These are phyloP conservation scores for Aspergillus melleus DNA, from an alignment of 2,329 filamentous ascomycete species.

Conservation along the genomic window DNA sequence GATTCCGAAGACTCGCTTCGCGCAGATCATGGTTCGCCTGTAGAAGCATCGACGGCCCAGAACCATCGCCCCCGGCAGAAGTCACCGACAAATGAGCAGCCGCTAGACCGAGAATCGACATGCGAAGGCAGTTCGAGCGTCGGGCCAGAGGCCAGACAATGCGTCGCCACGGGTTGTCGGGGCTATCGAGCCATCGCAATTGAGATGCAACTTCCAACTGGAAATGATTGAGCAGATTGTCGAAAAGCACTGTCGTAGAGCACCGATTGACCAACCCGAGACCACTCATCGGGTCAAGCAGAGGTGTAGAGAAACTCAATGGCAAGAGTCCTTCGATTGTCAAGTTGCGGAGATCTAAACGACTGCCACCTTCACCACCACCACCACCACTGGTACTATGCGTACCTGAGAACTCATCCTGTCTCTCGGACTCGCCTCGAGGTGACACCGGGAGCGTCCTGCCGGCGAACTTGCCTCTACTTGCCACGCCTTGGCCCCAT, in stretches of 20 bases:
- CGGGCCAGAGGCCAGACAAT: constrained; percentile 22
- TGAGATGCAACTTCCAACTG: constrained; percentile 19
- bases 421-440: not conserved
- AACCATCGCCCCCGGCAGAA: not conserved
- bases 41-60: not conserved
- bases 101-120: constrained; percentile 22
- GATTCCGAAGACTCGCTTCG: constrained; percentile 1
- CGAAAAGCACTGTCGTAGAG: constrained; percentile 4
- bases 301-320: not conserved
- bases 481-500: constrained; percentile 34
- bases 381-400: too few relatives aligned
- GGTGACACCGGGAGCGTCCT: constrained; percentile 7
- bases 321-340: not conserved
- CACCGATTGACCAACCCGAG: not conserved
- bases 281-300: not conserved
- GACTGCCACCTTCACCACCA: too few relatives aligned
- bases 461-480: not conserved
- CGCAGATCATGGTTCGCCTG: constrained; percentile 1
- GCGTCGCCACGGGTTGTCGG: constrained; percentile 25
- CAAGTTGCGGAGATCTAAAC: not conserved
- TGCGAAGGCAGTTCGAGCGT: constrained; percentile 19
- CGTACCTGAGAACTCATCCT: not conserved
- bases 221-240: constrained; percentile 23
- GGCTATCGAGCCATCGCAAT: constrained; percentile 26
- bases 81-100: constrained; percentile 20